A percentile compares a stretch with the other conserved stretches of the same genome.
These are phyloP conservation scores for Phytophthora macrochlamydospora DNA, from an alignment of 352 stramenopile species.

Conservation along the genomic window DNA sequence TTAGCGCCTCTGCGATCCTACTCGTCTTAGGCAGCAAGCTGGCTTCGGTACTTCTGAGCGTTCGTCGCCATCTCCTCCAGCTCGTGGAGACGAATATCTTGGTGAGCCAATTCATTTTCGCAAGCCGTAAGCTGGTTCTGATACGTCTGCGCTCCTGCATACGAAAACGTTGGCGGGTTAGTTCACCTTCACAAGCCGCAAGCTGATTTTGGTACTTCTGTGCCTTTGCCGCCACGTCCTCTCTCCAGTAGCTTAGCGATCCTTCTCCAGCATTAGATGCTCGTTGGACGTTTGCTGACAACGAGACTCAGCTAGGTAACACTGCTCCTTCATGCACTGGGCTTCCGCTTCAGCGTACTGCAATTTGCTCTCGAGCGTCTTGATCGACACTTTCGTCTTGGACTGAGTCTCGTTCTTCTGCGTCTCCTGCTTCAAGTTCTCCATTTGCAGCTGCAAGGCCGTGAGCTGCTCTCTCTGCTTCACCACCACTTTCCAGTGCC, in stretches of 20 bases:
- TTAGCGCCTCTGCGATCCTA: conserved; percentile 16
- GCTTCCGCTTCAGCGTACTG: conserved; percentile 50
- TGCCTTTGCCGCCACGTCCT: conserved; percentile 21
- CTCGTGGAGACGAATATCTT: conserved; percentile 29
- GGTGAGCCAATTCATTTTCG: conserved; percentile 13
- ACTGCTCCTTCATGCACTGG: conserved; percentile 43
- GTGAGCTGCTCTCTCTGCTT: conserved; percentile 54
- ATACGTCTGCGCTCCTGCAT: no score
- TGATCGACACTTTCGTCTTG: conserved; percentile 46
- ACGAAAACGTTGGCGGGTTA: no score
- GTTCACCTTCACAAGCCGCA: no score
- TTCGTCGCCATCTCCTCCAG: conserved; percentile 37
- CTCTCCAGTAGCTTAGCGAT: conserved; percentile 53
- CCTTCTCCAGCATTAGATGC: conserved; percentile 54
- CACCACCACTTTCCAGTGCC: conserved; percentile 46
- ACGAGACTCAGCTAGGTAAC: conserved; percentile 41
- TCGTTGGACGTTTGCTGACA: conserved; percentile 64
- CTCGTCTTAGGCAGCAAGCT: conserved; percentile 13
- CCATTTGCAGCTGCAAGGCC: conserved; percentile 37
- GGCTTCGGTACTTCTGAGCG: conserved; percentile 22
- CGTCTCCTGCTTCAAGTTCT: conserved; percentile 52
- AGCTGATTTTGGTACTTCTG: conserved; percentile 29
- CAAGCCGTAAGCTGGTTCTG: conserved; percentile 15
- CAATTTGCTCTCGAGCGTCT: conserved; percentile 49
- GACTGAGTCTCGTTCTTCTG: conserved; percentile 41